phyloP scores from a whole-genome alignment of 1,284 basidiomycete species.

The Heterobasidion irregulare region DNA sequence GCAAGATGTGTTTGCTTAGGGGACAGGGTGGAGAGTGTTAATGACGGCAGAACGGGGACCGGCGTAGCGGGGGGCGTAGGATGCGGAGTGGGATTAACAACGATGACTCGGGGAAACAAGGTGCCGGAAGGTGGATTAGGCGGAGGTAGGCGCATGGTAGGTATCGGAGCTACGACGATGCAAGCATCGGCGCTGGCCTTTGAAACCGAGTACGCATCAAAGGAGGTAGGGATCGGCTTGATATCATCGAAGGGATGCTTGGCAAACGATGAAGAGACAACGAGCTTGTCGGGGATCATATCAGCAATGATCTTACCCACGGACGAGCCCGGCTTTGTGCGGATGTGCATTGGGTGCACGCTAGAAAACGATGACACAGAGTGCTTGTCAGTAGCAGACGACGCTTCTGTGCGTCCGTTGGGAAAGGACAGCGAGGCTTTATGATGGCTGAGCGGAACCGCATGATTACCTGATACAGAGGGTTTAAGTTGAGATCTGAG shows the following conservation, averaged over 20 bases:
- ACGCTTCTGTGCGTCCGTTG: not conserved
- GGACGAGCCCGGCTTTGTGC: slow-evolving; percentile 22
- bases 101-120: slow-evolving; percentile 38
- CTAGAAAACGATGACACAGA: slow-evolving; percentile 12
- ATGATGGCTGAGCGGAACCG: slow-evolving; percentile 1
- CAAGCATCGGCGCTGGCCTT: slow-evolving; percentile 15
- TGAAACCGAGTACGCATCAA: not conserved
- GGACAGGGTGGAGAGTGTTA: slow-evolving; percentile 10
- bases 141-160: slow-evolving; percentile 21
- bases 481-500: no score
- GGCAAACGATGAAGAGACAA: slow-evolving; percentile 7
- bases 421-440: slow-evolving; percentile 5
- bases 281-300: slow-evolving; percentile 36
- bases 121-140: slow-evolving; percentile 17
- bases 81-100: slow-evolving; percentile 48
- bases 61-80: slow-evolving; percentile 51
- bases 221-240: not conserved
- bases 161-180: slow-evolving; percentile 18
- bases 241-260: slow-evolving; percentile 6
- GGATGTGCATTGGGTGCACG: slow-evolving; percentile 19
- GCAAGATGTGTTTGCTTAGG: slow-evolving; percentile 17
- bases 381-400: slow-evolving; percentile 4
- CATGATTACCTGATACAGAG: no score
- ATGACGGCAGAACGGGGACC: slow-evolving; percentile 13
- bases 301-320: slow-evolving; percentile 50